phyloP scores from a whole-genome alignment of 768 basidiomycete species.

The Rhodosporidiobolus odoratus region DNA sequence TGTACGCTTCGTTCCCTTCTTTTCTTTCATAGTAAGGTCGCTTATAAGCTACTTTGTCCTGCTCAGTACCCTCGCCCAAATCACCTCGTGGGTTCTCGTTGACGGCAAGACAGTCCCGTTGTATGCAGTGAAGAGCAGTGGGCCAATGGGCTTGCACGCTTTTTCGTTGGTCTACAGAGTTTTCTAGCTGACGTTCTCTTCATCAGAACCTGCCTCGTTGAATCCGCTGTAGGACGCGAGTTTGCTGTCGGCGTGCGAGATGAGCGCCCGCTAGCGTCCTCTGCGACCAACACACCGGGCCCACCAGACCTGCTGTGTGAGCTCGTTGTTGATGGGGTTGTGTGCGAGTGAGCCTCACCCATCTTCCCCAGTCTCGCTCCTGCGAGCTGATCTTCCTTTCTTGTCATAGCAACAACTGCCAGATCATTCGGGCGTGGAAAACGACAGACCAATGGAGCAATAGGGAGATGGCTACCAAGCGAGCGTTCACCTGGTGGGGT shows the following conservation, averaged over 20 bases:
- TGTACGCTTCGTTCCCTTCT: background rate
- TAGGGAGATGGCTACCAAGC: background rate
- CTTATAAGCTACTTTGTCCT: background rate
- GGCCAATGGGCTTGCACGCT: background rate
- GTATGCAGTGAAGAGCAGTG: background rate
- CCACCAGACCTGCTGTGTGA: background rate
- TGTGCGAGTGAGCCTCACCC: background rate
- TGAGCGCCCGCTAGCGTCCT: background rate
- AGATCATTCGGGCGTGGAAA: background rate
- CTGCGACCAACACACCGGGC: background rate
- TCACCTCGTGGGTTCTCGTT: background rate
- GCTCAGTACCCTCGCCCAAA: background rate
- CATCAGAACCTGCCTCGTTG: background rate
- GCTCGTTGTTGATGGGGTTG: background rate
- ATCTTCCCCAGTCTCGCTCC: background rate
- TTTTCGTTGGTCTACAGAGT: background rate
- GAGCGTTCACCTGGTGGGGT: background rate
- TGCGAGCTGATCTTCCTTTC: background rate
- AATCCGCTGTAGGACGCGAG: background rate
- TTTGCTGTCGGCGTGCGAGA: slow-evolving; percentile 3
- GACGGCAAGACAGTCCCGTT: background rate
- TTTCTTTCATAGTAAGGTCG: too few species aligned
- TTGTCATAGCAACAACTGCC: background rate
- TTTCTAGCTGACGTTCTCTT: background rate
- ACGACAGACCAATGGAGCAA: background rate